These are phyloP conservation scores for Boletus bicolor DNA, from an alignment of 768 basidiomycete species.

Conservation along the genomic window DNA sequence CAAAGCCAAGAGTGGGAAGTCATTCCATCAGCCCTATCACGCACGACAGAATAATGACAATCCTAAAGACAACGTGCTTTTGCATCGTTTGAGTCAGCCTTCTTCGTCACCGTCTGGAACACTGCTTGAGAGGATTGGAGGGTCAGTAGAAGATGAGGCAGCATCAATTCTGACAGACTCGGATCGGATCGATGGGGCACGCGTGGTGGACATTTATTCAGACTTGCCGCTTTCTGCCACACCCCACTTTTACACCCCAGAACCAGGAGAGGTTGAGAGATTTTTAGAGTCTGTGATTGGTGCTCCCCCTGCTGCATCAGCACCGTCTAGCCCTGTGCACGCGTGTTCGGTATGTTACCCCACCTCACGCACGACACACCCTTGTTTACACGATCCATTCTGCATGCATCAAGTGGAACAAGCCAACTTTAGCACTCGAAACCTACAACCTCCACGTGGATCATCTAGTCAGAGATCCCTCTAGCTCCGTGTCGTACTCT, in stretches of 20 bases:
- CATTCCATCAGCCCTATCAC: neutral
- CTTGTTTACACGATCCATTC: slow-evolving; percentile 1
- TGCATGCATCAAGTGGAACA: slow-evolving; percentile 3
- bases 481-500: slow-evolving; percentile 6
- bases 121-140: slow-evolving; percentile 24
- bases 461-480: slow-evolving; percentile 1
- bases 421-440: slow-evolving; percentile 14
- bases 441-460: slow-evolving; percentile 10
- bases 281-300: slow-evolving; percentile 27
- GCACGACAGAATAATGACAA: neutral
- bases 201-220: neutral
- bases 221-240: slow-evolving; percentile 1
- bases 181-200: slow-evolving; percentile 10
- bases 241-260: slow-evolving; percentile 18
- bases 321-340: neutral
- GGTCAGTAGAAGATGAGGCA: slow-evolving; percentile 1
- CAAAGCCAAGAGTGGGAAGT: slow-evolving; percentile 10
- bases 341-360: slow-evolving; percentile 21
- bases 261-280: slow-evolving; percentile 24
- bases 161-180: neutral
- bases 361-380: slow-evolving; percentile 3
- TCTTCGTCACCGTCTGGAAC: slow-evolving; percentile 5
- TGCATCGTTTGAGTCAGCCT: slow-evolving; percentile 18
- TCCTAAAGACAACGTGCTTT: slow-evolving; percentile 2
- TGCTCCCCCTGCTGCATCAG: neutral